phyloP scores from a whole-genome alignment of 352 stramenopile genomes.

The Phytophthora nicotianae region DNA sequence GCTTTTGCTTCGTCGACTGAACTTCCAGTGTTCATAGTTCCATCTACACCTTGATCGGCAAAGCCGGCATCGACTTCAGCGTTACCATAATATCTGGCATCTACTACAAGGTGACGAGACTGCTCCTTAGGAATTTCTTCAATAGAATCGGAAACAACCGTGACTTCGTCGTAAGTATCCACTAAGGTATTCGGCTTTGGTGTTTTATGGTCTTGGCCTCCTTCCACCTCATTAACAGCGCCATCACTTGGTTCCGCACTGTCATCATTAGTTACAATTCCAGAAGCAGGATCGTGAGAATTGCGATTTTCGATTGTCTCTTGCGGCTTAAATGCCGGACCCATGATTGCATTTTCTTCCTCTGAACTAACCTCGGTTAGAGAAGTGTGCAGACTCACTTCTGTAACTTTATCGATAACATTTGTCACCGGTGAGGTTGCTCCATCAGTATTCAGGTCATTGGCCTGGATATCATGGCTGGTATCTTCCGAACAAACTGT shows the following conservation, averaged over 20 bases:
- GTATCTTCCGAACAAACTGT: neutral
- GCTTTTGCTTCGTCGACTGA: neutral
- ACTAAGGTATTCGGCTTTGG: neutral
- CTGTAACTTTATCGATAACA: constrained; percentile 6
- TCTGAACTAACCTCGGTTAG: neutral
- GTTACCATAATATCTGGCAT: neutral
- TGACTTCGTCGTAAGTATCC: neutral
- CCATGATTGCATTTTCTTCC: neutral
- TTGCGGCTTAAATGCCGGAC: neutral
- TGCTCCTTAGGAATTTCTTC: constrained; percentile 1
- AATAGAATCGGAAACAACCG: neutral
- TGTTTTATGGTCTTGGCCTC: neutral
- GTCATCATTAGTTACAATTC: neutral
- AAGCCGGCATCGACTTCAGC: neutral
- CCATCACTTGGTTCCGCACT: neutral
- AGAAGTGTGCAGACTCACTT: neutral
- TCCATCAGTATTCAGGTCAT: neutral
- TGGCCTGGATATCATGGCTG: neutral
- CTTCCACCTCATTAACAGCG: neutral
- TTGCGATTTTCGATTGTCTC: neutral
- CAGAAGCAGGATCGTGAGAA: neutral
- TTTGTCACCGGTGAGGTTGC: constrained; percentile 2
- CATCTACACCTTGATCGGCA: neutral
- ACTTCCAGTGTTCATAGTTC: neutral
- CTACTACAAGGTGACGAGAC: neutral